Base-by-base conservation (phyloP, 2,329 filamentous ascomycete genomes). In the Penicillium sclerotiorum region DNA sequence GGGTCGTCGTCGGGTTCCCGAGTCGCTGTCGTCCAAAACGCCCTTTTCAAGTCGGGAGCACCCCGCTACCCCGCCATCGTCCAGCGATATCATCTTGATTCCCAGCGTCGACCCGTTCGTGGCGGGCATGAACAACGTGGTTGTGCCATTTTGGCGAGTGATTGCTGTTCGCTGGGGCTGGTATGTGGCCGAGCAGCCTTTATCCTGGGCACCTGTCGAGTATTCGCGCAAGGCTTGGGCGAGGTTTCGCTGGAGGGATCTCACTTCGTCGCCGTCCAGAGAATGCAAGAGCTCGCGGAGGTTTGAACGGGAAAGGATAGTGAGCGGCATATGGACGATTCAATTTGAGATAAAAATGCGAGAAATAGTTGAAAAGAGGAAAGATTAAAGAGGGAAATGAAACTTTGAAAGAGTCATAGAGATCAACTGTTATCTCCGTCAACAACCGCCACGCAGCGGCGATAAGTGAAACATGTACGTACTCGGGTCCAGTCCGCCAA, bases 61-160 rank as follows among this genome's bases (percentile, higher is more conserved):
- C 5, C 66, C 68, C 9, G 65, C 58, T 11, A 56, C 56, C 5
- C 43, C 63, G 15, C 58, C 66, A 58, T 64, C 72, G 25, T 75
- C 67, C 12, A 85, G 66, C 8, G 82, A 84, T 35, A 87, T 79
- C 35, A 88, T 81, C 65, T 87, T 88, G 55, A 87, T 80, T 5
- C 84, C 85, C 15, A 85, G 74, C 2, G 80, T 78, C 33, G 77
- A 76, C 23, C 80, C 78, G 12, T 80, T 82, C 32, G 77, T 83
- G 11, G 83, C 83, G 2, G 86, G 85, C 83, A 87, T 86, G 69
- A 87, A 86, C 8, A 88, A 72, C 3, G 83, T 86, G 1, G 80
- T 83, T 25, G 79, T 77, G 3, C 84, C 84, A 75, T 84, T 79
- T 44, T 78, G 79, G 11, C 81, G 79, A 45, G 80, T 81, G 45